These are phyloP conservation scores for Paramecium caudatum DNA, from an alignment of 73 alveolate species.

Conservation along the genomic window DNA sequence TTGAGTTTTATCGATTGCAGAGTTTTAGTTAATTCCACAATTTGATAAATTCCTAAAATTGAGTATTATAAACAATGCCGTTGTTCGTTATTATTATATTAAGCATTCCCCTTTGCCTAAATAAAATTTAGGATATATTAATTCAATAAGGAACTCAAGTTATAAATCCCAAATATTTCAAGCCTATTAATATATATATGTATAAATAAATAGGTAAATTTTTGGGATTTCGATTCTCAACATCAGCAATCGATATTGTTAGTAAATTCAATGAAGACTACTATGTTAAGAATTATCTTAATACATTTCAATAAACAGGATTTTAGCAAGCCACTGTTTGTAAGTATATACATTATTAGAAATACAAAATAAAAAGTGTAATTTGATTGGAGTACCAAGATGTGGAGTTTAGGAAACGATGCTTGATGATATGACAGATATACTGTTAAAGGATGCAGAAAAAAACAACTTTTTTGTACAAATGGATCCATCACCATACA, in stretches of 20 bases:
- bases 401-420: neutral
- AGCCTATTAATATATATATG: neutral
- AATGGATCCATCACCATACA: constrained; percentile 59
- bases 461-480: constrained; percentile 7
- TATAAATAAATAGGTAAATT: neutral
- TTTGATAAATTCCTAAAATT: no score
- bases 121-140: neutral
- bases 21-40: no score
- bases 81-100: no score
- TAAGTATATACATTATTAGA: neutral
- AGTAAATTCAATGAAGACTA: neutral
- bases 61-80: no score
- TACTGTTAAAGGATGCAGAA: neutral
- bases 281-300: neutral
- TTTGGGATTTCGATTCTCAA: neutral
- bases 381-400: constrained; percentile 27
- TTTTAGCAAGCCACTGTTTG: neutral
- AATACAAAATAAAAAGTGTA: constrained; percentile 3
- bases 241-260: neutral
- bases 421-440: neutral
- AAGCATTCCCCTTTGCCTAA: no score
- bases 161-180: no score
- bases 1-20: no score
- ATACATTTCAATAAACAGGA: neutral
- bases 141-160: neutral